phyloP scores from a whole-genome alignment of 805 yeast species.

The Metschnikowia cubensis region DNA sequence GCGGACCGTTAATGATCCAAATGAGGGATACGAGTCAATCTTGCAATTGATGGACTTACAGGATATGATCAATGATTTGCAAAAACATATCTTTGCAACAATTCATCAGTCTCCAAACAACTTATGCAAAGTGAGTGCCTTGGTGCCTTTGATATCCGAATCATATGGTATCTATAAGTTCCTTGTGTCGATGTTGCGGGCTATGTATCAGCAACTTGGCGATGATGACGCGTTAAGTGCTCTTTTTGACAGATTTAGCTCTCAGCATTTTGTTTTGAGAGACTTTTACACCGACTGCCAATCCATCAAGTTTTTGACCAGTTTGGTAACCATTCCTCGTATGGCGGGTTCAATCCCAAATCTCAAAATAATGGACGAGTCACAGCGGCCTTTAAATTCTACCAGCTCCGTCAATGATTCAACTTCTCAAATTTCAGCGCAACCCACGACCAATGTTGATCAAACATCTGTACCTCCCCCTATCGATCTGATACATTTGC shows the following conservation, averaged over 20 bases:
- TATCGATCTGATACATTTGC: slow-evolving; percentile 37
- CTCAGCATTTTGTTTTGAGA: slow-evolving; percentile 67
- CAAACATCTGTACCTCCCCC: slow-evolving; percentile 38
- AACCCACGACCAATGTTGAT: slow-evolving; percentile 34
- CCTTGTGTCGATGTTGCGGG: slow-evolving; percentile 84
- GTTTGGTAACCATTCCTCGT: slow-evolving; percentile 76
- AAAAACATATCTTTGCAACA: slow-evolving; percentile 69
- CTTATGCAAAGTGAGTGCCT: slow-evolving; percentile 79
- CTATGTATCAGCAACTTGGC: slow-evolving; percentile 69
- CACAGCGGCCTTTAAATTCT: slow-evolving; percentile 29
- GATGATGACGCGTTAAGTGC: slow-evolving; percentile 76
- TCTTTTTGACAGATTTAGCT: slow-evolving; percentile 62
- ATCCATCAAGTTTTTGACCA: slow-evolving; percentile 72
- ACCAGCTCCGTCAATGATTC: slow-evolving; percentile 19
- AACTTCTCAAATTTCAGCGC: slow-evolving; percentile 42
- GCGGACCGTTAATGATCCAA: slow-evolving; percentile 85
- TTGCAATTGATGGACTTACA: slow-evolving; percentile 81
- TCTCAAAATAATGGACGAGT: slow-evolving; percentile 44
- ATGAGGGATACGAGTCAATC: slow-evolving; percentile 90
- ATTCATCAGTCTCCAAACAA: slow-evolving; percentile 54
- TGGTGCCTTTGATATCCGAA: slow-evolving; percentile 88
- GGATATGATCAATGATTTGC: slow-evolving; percentile 76
- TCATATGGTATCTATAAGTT: slow-evolving; percentile 91
- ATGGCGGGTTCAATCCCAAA: slow-evolving; percentile 59
- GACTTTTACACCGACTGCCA: slow-evolving; percentile 91